Conservation (phyloP, 2,329 filamentous ascomycete species). For the Apiospora malaysiana region DNA sequence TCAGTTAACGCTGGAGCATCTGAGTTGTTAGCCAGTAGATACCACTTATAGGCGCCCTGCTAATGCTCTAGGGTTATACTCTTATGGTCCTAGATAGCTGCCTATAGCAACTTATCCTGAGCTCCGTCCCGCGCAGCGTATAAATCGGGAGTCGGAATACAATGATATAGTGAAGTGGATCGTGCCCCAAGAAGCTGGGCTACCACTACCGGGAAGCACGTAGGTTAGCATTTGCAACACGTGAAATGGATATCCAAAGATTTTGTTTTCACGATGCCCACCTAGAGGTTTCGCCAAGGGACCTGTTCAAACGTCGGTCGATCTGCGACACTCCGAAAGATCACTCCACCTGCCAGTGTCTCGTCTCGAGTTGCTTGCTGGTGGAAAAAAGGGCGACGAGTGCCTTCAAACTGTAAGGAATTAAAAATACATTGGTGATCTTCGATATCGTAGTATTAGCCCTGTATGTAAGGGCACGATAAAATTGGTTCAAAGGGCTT, state of each 20-base stretch:
- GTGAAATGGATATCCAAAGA: neutral
- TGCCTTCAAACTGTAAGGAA: neutral
- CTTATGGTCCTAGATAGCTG: neutral
- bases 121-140: neutral
- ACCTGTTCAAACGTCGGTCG: constrained; percentile 17
- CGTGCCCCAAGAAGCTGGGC: neutral
- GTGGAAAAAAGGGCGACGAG: neutral
- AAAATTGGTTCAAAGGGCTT: neutral
- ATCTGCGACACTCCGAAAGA: neutral
- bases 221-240: neutral
- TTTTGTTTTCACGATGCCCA: constrained; percentile 5
- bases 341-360: constrained; percentile 12
- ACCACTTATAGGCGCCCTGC: neutral
- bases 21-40: neutral
- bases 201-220: neutral
- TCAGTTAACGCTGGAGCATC: neutral
- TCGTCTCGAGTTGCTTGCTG: neutral
- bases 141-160: neutral
- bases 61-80: neutral
- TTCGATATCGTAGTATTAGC: neutral
- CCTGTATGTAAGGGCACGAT: neutral
- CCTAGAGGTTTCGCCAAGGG: constrained; percentile 15
- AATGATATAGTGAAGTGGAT: neutral
- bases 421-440: neutral
- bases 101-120: constrained; percentile 9